These are phyloP conservation scores for Aspergillus quadricinctus DNA, from an alignment of 2,329 filamentous ascomycete species.

Conservation along the genomic window DNA sequence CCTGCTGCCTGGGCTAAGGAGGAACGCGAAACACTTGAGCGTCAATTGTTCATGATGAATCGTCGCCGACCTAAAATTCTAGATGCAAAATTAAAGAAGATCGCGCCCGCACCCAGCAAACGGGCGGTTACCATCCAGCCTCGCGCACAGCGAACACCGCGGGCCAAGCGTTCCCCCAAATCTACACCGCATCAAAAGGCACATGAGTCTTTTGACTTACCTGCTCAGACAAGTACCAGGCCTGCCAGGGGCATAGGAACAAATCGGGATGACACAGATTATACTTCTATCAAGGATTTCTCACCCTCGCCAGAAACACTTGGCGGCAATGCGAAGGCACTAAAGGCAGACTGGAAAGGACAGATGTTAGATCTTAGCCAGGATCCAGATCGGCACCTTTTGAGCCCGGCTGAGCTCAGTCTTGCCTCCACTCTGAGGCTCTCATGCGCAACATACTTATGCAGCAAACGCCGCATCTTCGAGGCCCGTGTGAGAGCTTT, in stretches of 20 bases:
- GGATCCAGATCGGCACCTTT: slow-evolving; percentile 64
- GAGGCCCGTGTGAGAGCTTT: slow-evolving; percentile 65
- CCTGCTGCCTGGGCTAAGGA: slow-evolving; percentile 41
- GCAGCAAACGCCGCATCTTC: slow-evolving; percentile 91
- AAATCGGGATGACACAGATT: slow-evolving; percentile 80
- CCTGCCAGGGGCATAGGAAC: slow-evolving; percentile 46
- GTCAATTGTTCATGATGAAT: slow-evolving; percentile 39
- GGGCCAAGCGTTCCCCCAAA: slow-evolving; percentile 38
- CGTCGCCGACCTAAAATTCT: slow-evolving; percentile 28
- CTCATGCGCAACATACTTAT: slow-evolving; percentile 82
- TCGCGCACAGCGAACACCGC: slow-evolving; percentile 27
- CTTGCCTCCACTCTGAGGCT: slow-evolving; percentile 77
- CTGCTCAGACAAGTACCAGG: slow-evolving; percentile 36
- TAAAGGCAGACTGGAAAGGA: slow-evolving; percentile 87
- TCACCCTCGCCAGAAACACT: slow-evolving; percentile 66
- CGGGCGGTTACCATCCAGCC: slow-evolving; percentile 20
- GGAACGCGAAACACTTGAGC: slow-evolving; percentile 39
- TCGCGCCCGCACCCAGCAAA: slow-evolving; percentile 37
- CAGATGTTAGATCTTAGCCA: slow-evolving; percentile 69
- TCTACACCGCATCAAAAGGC: slow-evolving; percentile 38
- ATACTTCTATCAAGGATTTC: slow-evolving; percentile 64
- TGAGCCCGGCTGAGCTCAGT: slow-evolving; percentile 73
- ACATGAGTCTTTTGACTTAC: slow-evolving; percentile 35
- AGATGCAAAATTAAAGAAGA: slow-evolving; percentile 35
- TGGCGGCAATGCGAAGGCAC: slow-evolving; percentile 60